Evolutionary conservation across 345 rosid species (phyloP).

Genomic region (Brassica cretica): DNA sequence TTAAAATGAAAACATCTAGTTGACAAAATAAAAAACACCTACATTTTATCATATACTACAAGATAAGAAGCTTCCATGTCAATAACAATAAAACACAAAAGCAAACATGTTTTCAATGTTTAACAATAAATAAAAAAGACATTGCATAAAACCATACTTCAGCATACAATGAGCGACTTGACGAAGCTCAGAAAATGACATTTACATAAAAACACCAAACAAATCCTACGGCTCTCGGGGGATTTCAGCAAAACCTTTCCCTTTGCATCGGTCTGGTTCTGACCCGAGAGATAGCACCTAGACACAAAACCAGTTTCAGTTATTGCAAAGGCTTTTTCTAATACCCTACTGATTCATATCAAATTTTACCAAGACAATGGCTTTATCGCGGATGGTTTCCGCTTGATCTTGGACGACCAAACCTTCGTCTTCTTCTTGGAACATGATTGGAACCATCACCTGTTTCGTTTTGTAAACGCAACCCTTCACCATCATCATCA

Average conservation of each 20-base stretch:
- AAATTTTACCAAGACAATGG: constrained; percentile 41
- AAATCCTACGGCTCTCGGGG: constrained; percentile 36
- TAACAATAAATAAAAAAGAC: constrained; percentile 1
- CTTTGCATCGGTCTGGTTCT: constrained; percentile 38
- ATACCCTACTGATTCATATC: constrained; percentile 29
- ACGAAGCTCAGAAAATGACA: constrained; percentile 17
- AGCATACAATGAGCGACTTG: constrained; percentile 21
- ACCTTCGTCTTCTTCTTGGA: constrained; percentile 75
- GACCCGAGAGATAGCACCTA: constrained; percentile 40
- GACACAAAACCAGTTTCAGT: constrained; percentile 39
- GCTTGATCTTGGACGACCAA: constrained; percentile 64
- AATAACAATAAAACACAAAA: neutral
- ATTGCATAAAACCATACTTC: constrained; percentile 25
- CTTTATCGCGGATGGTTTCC: constrained; percentile 55
- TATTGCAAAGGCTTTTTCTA: constrained; percentile 10
- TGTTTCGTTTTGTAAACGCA: constrained; percentile 51
- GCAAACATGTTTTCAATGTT: neutral
- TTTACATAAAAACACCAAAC: constrained; percentile 30
- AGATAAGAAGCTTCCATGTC: constrained; percentile 1
- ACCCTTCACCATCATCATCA: constrained; percentile 43
- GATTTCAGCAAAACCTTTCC: constrained; percentile 33
- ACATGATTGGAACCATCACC: constrained; percentile 55
- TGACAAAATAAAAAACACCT: neutral
- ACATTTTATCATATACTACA: neutral
- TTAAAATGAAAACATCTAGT: too few species aligned